These are phyloP conservation scores for Sarcodon aspratus DNA, from an alignment of 768 basidiomycete genomes.

Conservation along the genomic window DNA sequence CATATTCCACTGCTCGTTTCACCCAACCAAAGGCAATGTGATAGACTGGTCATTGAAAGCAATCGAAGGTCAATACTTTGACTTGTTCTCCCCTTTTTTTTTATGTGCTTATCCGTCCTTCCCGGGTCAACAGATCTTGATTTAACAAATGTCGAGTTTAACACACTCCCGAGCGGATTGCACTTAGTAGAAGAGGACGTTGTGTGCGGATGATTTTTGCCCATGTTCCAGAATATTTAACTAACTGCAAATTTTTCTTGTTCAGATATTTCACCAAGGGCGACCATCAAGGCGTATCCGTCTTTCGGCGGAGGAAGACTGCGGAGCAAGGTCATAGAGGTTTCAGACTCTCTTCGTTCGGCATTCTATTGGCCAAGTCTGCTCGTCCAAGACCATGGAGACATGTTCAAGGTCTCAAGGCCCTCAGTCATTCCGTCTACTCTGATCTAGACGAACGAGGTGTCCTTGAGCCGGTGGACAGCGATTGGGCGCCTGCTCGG, in stretches of 20 bases:
- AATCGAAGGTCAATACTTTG: conserved; percentile 39
- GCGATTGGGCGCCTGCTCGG: conserved; percentile 52
- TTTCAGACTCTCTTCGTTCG: conserved; percentile 69
- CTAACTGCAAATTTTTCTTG: background rate
- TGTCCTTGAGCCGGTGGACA: conserved; percentile 35
- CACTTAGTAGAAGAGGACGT: conserved; percentile 74
- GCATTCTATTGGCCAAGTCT: conserved; percentile 59
- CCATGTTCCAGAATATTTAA: background rate
- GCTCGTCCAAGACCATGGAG: conserved; percentile 63
- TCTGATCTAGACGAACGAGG: conserved; percentile 34
- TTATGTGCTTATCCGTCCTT: background rate
- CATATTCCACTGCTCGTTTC: conserved; percentile 78
- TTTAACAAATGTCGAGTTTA: conserved; percentile 70
- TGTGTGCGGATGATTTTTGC: conserved; percentile 38
- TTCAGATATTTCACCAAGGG: conserved; percentile 65
- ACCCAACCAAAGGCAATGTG: conserved; percentile 71
- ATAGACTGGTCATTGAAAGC: conserved; percentile 73
- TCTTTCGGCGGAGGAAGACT: conserved; percentile 62
- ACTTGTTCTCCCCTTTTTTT: background rate
- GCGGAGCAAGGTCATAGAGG: conserved; percentile 67
- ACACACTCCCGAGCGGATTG: conserved; percentile 69
- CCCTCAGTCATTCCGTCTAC: conserved; percentile 44
- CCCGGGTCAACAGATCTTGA: conserved; percentile 35
- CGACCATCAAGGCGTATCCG: conserved; percentile 55
- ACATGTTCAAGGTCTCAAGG: conserved; percentile 55